phyloP scores from a whole-genome alignment of 116 monocot genomes.

The Iris pallida region DNA sequence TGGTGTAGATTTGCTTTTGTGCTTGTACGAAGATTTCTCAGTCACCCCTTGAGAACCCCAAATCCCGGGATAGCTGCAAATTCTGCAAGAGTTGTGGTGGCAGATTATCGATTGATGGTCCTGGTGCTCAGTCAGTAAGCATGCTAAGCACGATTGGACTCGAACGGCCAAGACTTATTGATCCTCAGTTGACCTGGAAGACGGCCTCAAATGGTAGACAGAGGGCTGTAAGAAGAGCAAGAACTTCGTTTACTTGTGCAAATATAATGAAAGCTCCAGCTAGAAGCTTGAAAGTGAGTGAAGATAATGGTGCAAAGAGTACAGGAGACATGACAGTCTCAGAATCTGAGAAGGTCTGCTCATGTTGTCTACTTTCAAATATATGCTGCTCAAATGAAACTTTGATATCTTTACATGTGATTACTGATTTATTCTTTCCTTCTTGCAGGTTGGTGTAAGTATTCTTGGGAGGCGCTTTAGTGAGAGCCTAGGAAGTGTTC shows the following conservation, averaged over 20 bases:
- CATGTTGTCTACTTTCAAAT: background rate
- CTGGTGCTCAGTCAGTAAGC: conserved; percentile 25
- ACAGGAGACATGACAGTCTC: conserved; percentile 48
- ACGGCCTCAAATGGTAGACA: conserved; percentile 44
- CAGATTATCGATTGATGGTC: conserved; percentile 29
- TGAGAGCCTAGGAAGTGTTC: conserved; percentile 58
- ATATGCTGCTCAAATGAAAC: background rate
- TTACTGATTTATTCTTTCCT: conserved; percentile 13
- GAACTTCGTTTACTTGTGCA: conserved; percentile 43
- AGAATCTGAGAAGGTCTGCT: conserved; percentile 83
- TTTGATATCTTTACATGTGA: background rate
- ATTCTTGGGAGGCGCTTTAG: conserved; percentile 80
- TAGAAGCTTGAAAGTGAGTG: conserved; percentile 25
- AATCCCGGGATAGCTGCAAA: conserved; percentile 18
- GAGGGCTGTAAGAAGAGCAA: conserved; percentile 64
- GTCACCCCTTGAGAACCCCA: conserved; percentile 26
- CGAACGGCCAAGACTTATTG: conserved; percentile 44
- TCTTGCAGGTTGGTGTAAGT: conserved; percentile 73
- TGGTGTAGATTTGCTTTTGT: conserved; percentile 52
- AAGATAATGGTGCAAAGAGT: conserved; percentile 25
- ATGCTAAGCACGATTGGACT: conserved; percentile 50
- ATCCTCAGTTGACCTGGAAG: conserved; percentile 69
- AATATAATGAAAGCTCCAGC: conserved; percentile 15
- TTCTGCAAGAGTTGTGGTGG: conserved; percentile 60
- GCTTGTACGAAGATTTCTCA: conserved; percentile 36